Percentiles rank a stretch among this genome's conserved stretches.
Evolutionary conservation across 345 rosid species (phyloP).

Genomic region (Arabidopsis suecica): DNA sequence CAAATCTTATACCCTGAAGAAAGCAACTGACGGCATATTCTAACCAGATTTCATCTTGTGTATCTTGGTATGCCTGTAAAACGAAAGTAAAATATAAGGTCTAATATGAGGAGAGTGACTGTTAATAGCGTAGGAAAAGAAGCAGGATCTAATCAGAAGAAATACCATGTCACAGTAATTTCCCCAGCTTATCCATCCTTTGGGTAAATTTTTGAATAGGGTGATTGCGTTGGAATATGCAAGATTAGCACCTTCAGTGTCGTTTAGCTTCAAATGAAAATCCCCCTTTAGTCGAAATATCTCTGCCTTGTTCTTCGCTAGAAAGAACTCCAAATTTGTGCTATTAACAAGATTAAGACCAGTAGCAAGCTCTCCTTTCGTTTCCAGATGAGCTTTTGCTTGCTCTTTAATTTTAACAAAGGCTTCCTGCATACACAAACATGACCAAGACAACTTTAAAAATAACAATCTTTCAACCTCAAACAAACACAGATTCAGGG

Average conservation of each 20-base stretch:
- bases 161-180: conserved; percentile 91
- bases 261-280: conserved; percentile 74
- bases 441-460: conserved; percentile 26
- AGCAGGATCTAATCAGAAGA: conserved; percentile 28
- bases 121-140: conserved; percentile 9
- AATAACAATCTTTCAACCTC: conserved; percentile 9
- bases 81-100: conserved; percentile 15
- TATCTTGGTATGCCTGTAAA: conserved; percentile 81
- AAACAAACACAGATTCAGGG: conserved; percentile 16
- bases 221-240: conserved; percentile 89
- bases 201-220: conserved; percentile 88
- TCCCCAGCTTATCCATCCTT: conserved; percentile 99
- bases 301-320: conserved; percentile 85
- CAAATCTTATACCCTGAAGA: conserved; percentile 95
- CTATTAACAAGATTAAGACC: conserved; percentile 87
- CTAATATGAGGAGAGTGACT: conserved; percentile 12
- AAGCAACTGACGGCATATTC: conserved; percentile 90
- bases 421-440: conserved; percentile 73
- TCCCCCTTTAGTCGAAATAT: conserved; percentile 86
- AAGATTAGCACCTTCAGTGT: conserved; percentile 77
- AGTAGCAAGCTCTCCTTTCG: conserved; percentile 80
- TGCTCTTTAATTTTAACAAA: conserved; percentile 96
- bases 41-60: conserved; percentile 88
- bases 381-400: conserved; percentile 87
- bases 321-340: conserved; percentile 91